phyloP scores from a whole-genome alignment of 2,329 filamentous ascomycete genomes.

The Tolypocladium guangdongense region DNA sequence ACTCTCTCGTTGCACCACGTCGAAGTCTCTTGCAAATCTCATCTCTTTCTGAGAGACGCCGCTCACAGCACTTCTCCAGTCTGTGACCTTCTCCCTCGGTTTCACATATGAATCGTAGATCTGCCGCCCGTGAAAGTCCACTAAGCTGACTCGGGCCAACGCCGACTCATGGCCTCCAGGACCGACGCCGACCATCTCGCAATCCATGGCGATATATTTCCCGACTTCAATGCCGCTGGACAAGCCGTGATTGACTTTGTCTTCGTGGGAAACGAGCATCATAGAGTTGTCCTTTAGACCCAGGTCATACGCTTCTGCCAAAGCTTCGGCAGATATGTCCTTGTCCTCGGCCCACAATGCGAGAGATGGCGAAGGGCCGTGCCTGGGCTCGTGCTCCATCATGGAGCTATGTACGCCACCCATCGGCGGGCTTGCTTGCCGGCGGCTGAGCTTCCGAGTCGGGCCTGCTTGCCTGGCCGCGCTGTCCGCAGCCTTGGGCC shows the following conservation, averaged over 20 bases:
- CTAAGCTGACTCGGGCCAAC: conserved; percentile 77
- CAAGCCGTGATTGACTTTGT: conserved; percentile 53
- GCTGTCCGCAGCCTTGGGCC: conserved; percentile 13
- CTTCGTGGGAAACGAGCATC: conserved; percentile 33
- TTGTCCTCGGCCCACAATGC: conserved; percentile 51
- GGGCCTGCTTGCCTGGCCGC: neutral
- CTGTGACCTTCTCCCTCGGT: conserved; percentile 66
- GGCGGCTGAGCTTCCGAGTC: conserved; percentile 4
- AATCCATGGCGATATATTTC: conserved; percentile 89
- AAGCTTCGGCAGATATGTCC: conserved; percentile 46
- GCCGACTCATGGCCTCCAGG: conserved; percentile 58
- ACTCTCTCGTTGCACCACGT: conserved; percentile 65
- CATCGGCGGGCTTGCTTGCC: conserved; percentile 29
- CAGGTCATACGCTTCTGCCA: conserved; percentile 52
- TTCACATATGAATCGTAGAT: conserved; percentile 90
- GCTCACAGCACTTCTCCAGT: conserved; percentile 82
- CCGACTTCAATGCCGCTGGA: conserved; percentile 57
- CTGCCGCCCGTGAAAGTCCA: conserved; percentile 88
- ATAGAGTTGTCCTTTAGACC: conserved; percentile 36
- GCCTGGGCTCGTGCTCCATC: conserved; percentile 24
- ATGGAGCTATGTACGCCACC: conserved; percentile 43
- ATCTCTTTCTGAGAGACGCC: conserved; percentile 71
- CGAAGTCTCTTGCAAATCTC: conserved; percentile 56
- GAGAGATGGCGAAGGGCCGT: conserved; percentile 40
- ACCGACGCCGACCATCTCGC: conserved; percentile 93